Base-by-base conservation (phyloP, 192 early-diverging fungal genomes). In the Fimicolochytrium jonesii region DNA sequence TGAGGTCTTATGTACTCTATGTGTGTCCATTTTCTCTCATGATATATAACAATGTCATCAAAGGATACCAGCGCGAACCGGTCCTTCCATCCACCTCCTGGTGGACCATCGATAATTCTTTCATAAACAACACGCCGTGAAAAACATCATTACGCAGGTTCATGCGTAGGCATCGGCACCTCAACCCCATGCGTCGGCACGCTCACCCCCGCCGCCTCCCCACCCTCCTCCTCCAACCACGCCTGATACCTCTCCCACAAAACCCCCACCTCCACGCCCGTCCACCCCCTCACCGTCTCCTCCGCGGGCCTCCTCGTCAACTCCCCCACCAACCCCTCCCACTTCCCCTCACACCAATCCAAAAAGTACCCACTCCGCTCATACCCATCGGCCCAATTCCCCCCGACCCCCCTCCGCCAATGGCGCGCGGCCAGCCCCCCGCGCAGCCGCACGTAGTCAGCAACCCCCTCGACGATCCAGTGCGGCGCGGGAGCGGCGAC, bases 381-480 rank as follows among this genome's bases (percentile, higher is more conserved):
- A 39, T 77, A 77, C 9, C 75, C 76, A 50, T 58, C 62, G 17
- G 61, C 61, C 72, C 75, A 77, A 25, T 41, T 56, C 5, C 58
- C 62, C 0, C 65, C 67, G 29, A 28, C 29, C 11, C 33, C 41
- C 7, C 48, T 37, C 25, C 29, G 23, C 78, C 78, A 80, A 56
- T 75, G 73, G 34, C 37, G 45, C 25, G 78, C 62, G 4, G 35
- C 61, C 13, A 37, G 62, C 5, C 67, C 69, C 0, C 55, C 49
- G 11, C 51, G 33, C 25, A 80, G 42, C 3, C 78, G 58, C 23
- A 77, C 63, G 31, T 51, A 77, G 53, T 80, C 78, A 13, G 77
- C 77, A 43, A 79, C 51, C 6, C 77, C 77, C 51, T 79, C 77
- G 9, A 72, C 44, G 28, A 79, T 45, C 43, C 76, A 70, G 31